A percentile compares a stretch with the other conserved stretches of the same genome.
Evolutionary conservation across 2,329 filamentous ascomycete species (phyloP).

Genomic region (Trichoderma guizhouense): DNA sequence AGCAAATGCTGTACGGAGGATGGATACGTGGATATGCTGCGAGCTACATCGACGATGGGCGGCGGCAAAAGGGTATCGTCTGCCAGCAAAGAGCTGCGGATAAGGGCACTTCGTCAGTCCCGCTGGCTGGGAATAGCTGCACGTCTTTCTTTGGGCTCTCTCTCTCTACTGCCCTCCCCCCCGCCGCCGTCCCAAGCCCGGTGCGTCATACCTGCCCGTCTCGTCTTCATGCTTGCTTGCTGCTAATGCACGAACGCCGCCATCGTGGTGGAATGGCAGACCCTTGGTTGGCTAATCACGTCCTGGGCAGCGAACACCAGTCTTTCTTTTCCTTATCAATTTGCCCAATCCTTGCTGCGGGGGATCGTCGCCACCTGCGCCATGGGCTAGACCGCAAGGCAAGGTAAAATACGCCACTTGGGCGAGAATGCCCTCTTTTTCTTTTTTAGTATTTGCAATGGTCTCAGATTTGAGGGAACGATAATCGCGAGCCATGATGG

Average conservation of each 20-base stretch:
- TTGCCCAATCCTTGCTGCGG: conserved; percentile 6
- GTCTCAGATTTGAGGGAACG: not conserved
- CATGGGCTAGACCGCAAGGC: not conserved
- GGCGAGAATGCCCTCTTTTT: not conserved
- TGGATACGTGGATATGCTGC: not conserved
- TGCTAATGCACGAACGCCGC: conserved; percentile 18
- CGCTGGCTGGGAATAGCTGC: conserved; percentile 10
- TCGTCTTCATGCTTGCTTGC: conserved; percentile 15
- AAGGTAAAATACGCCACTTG: conserved; percentile 16
- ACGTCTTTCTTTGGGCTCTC: not conserved
- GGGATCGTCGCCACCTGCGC: conserved; percentile 13
- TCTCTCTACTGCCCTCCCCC: not conserved
- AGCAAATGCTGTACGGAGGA: not conserved
- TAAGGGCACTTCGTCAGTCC: not conserved
- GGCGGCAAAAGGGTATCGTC: not conserved
- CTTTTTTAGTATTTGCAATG: not conserved
- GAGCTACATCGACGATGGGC: not conserved
- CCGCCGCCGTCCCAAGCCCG: not conserved
- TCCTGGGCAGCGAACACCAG: not conserved
- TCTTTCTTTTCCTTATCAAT: conserved; percentile 12
- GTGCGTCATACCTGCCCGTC: conserved; percentile 21
- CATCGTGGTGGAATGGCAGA: conserved; percentile 1
- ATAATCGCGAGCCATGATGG: not conserved
- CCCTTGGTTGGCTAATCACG: conserved; percentile 14
- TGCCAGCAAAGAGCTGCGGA: conserved; percentile 7